Conservation (phyloP, 2,329 filamentous ascomycete genomes). For the Fusarium goolgardi region DNA sequence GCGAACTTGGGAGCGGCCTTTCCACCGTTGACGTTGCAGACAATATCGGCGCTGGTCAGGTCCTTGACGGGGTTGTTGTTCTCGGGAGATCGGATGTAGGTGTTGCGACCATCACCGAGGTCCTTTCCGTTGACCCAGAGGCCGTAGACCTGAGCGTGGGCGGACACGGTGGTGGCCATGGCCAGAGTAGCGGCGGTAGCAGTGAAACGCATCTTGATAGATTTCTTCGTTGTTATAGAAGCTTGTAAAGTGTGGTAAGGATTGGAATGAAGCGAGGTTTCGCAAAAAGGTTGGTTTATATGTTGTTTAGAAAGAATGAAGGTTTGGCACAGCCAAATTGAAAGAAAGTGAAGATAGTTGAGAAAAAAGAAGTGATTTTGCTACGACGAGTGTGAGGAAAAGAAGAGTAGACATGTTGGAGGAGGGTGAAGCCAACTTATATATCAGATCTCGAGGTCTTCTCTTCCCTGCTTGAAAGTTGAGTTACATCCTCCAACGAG, state of each 20-base stretch:
- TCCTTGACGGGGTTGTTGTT: slow-evolving; percentile 60
- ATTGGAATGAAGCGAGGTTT: slow-evolving; percentile 42
- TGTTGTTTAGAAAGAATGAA: slow-evolving; percentile 44
- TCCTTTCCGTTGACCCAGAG: slow-evolving; percentile 62
- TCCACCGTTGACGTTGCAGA: slow-evolving; percentile 58
- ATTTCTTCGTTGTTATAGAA: slow-evolving; percentile 6
- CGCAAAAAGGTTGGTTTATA: slow-evolving; percentile 24
- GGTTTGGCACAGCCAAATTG: slow-evolving; percentile 47
- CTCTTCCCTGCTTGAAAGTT: background rate
- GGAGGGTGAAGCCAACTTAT: slow-evolving; percentile 35
- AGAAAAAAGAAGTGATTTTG: slow-evolving; percentile 40
- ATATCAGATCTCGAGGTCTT: slow-evolving; percentile 26
- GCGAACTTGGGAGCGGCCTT: slow-evolving; percentile 55
- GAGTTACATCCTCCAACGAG: slow-evolving; percentile 1
- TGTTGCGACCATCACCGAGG: slow-evolving; percentile 55
- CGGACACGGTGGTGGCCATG: slow-evolving; percentile 54
- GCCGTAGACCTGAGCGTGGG: slow-evolving; percentile 60
- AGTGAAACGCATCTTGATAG: slow-evolving; percentile 53
- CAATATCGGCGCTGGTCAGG: slow-evolving; percentile 55
- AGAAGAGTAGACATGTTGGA: slow-evolving; percentile 4
- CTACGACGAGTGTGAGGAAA: slow-evolving; percentile 43
- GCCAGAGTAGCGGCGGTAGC: slow-evolving; percentile 50
- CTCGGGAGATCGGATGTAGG: slow-evolving; percentile 59
- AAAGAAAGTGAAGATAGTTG: slow-evolving; percentile 45
- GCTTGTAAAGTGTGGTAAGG: slow-evolving; percentile 27